These are phyloP conservation scores for Leptographium lundbergii DNA, from an alignment of 2,329 filamentous ascomycete genomes.

Conservation along the genomic window DNA sequence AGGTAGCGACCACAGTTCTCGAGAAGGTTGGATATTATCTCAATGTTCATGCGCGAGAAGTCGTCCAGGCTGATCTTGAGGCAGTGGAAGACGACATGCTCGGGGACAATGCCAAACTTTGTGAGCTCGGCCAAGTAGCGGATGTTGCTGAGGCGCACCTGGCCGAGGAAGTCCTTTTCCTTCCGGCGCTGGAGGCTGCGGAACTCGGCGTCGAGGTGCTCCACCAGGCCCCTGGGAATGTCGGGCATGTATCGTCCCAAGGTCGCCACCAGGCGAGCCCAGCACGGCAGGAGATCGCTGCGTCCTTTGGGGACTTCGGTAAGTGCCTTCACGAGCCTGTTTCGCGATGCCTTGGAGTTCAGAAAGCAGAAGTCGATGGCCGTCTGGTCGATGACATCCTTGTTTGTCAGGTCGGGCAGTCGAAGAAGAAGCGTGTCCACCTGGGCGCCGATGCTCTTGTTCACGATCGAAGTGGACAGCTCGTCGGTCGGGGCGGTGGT, in stretches of 20 bases:
- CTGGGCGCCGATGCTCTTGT: slow-evolving; percentile 94
- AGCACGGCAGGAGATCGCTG: slow-evolving; percentile 78
- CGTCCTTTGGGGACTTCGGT: slow-evolving; percentile 93
- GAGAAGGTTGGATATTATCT: slow-evolving; percentile 90
- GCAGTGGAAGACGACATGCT: slow-evolving; percentile 98
- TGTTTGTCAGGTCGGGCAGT: slow-evolving; percentile 82
- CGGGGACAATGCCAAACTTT: slow-evolving; percentile 94
- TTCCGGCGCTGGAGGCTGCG: slow-evolving; percentile 92
- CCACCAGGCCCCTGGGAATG: slow-evolving; percentile 79
- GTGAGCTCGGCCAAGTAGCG: slow-evolving; percentile 96
- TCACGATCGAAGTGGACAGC: slow-evolving; percentile 84
- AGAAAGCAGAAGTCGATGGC: slow-evolving; percentile 97
- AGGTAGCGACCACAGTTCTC: slow-evolving; percentile 95
- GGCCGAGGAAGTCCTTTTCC: slow-evolving; percentile 92
- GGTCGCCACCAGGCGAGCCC: slow-evolving; percentile 86
- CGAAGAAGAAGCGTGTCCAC: slow-evolving; percentile 81
- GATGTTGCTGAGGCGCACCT: slow-evolving; percentile 86
- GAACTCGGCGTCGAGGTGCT: slow-evolving; percentile 92
- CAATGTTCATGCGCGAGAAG: slow-evolving; percentile 97
- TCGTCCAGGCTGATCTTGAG: slow-evolving; percentile 95
- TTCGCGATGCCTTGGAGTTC: slow-evolving; percentile 95
- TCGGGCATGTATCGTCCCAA: slow-evolving; percentile 90
- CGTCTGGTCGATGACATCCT: slow-evolving; percentile 81
- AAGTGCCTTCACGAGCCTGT: slow-evolving; percentile 81
- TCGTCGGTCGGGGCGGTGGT: slow-evolving; percentile 43